phyloP scores from a whole-genome alignment of 768 basidiomycete species.

The Tulasnella sp. region DNA sequence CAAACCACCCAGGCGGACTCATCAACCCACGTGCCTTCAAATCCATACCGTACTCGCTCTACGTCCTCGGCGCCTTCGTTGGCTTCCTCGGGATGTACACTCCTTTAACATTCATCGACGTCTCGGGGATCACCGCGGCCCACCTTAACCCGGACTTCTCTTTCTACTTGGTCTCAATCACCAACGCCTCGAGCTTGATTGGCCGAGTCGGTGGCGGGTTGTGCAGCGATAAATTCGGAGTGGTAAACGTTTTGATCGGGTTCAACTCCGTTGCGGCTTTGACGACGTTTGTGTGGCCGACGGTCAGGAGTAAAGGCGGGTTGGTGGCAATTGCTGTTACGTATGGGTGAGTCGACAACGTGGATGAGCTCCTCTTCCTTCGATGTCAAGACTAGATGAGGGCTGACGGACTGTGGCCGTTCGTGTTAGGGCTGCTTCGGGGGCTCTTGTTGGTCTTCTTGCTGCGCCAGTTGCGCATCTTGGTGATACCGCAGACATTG shows the following conservation, averaged over 20 bases:
- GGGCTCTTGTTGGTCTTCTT: constrained; percentile 35
- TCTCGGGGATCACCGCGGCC: constrained; percentile 1
- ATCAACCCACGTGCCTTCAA: constrained; percentile 37
- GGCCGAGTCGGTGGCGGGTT: constrained; percentile 41
- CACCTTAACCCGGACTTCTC: constrained; percentile 26
- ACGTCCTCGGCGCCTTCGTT: constrained; percentile 37
- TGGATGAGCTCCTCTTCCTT: background rate
- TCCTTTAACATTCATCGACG: constrained; percentile 40
- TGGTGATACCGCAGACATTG: constrained; percentile 35
- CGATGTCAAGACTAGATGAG: background rate
- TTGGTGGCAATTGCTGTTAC: constrained; percentile 24
- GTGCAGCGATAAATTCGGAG: constrained; percentile 39
- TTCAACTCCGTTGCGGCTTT: constrained; percentile 39
- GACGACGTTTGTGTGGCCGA: constrained; percentile 42
- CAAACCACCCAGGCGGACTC: constrained; percentile 35
- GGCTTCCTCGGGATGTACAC: constrained; percentile 41
- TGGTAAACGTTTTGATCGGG: constrained; percentile 39
- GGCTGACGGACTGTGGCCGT: background rate
- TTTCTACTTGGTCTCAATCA: constrained; percentile 40
- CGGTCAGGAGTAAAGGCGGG: constrained; percentile 19
- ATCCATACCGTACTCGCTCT: constrained; percentile 38
- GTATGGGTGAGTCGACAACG: constrained; percentile 30
- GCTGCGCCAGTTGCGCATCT: constrained; percentile 33
- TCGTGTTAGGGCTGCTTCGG: constrained; percentile 31
- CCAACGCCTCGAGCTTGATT: constrained; percentile 41